phyloP scores from a whole-genome alignment of 75 land plant species.

The Selaginella moellendorffii region DNA sequence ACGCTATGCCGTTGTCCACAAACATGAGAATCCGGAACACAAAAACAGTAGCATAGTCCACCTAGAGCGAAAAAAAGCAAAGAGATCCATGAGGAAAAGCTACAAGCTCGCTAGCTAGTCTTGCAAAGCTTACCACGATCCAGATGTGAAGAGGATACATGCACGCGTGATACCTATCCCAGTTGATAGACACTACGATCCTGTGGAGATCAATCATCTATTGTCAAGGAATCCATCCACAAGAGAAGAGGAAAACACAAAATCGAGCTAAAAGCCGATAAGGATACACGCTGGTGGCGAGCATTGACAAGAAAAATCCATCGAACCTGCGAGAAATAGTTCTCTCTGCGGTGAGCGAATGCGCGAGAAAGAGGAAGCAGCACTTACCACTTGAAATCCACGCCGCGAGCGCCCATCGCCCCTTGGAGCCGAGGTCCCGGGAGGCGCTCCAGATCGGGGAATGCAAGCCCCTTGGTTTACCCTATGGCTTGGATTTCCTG shows the following conservation, averaged over 20 bases:
- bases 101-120: not conserved
- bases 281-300: slow-evolving; percentile 96
- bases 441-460: no score
- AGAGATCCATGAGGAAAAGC: not conserved
- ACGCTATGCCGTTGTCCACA: slow-evolving; percentile 80
- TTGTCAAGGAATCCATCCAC: not conserved
- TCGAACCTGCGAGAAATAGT: slow-evolving; percentile 62
- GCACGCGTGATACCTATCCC: slow-evolving; percentile 69
- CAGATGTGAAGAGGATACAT: slow-evolving; percentile 82
- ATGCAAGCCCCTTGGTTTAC: no score
- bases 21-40: slow-evolving; percentile 89
- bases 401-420: not conserved
- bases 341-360: not conserved
- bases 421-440: no score
- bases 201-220: slow-evolving; percentile 21
- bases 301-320: slow-evolving; percentile 96
- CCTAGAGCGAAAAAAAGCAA: slow-evolving; percentile 37
- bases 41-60: slow-evolving; percentile 84
- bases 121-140: slow-evolving; percentile 38
- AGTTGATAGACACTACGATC: slow-evolving; percentile 77
- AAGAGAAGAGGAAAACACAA: not conserved
- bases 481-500: no score
- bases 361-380: not conserved
- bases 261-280: not conserved
- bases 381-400: not conserved